These are phyloP conservation scores for Trypanosoma cruzi DNA, from an alignment of 208 protist species.

Conservation along the genomic window DNA sequence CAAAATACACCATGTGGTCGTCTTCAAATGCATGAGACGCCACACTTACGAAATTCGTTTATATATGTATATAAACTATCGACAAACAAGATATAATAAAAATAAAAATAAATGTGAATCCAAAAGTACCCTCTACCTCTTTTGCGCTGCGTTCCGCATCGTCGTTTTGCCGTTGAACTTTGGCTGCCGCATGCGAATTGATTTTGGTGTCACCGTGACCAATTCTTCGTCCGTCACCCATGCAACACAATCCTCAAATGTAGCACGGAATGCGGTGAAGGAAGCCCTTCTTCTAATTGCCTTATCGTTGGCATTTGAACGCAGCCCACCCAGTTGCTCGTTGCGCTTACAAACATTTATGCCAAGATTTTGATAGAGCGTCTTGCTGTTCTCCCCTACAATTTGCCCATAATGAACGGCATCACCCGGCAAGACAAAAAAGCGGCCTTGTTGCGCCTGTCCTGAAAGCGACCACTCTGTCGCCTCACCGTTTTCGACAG, in stretches of 20 bases:
- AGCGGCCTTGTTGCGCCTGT: constrained; percentile 73
- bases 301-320: constrained; percentile 92
- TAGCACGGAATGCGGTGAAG: constrained; percentile 63
- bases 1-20: not conserved
- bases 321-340: constrained; percentile 90
- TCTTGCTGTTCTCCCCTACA: constrained; percentile 91
- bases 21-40: constrained; percentile 4
- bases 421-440: constrained; percentile 88
- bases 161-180: constrained; percentile 91
- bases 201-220: constrained; percentile 92
- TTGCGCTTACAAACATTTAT: constrained; percentile 92
- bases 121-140: constrained; percentile 35
- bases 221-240: constrained; percentile 92
- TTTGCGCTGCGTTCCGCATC: constrained; percentile 66
- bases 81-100: constrained; percentile 1
- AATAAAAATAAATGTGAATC: constrained; percentile 3
- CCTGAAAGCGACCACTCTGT: constrained; percentile 88
- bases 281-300: constrained; percentile 56
- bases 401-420: constrained; percentile 92
- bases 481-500: constrained; percentile 81
- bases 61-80: not conserved
- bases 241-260: constrained; percentile 87
- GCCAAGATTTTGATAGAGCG: constrained; percentile 84
- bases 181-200: constrained; percentile 90
- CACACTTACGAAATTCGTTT: constrained; percentile 3